These are phyloP conservation scores for Fonsecaea erecta DNA, from an alignment of 2,329 filamentous ascomycete species.

Conservation along the genomic window DNA sequence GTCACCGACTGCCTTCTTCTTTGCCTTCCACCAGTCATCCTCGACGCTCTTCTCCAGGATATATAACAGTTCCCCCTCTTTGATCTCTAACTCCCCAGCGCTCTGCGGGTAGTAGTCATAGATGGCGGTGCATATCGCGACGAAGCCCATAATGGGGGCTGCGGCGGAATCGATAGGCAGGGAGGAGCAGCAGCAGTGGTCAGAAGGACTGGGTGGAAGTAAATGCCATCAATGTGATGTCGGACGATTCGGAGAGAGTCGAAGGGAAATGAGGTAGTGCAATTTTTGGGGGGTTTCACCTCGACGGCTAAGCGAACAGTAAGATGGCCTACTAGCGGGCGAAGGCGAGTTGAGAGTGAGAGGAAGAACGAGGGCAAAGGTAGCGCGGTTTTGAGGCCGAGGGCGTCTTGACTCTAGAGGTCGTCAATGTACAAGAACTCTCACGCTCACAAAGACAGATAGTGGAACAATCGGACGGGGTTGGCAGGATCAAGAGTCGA, in stretches of 20 bases:
- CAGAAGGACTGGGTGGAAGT: conserved; percentile 5
- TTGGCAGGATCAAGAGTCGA: background rate
- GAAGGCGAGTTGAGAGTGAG: background rate
- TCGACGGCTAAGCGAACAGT: conserved; percentile 20
- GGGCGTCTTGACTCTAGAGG: background rate
- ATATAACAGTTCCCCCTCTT: conserved; percentile 86
- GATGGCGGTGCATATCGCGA: conserved; percentile 85
- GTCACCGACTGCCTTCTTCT: conserved; percentile 81
- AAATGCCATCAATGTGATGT: conserved; percentile 28
- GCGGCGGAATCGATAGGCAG: conserved; percentile 10
- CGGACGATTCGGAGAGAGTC: conserved; percentile 1
- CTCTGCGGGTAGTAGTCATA: conserved; percentile 92
- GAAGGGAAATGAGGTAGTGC: conserved; percentile 7
- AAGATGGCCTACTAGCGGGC: conserved; percentile 19
- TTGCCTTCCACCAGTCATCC: conserved; percentile 93
- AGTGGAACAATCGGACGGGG: conserved; percentile 7
- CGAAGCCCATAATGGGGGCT: conserved; percentile 74
- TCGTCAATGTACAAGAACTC: background rate
- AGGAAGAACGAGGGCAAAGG: background rate
- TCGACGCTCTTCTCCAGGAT: conserved; percentile 79
- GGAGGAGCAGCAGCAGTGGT: conserved; percentile 8
- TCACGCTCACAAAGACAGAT: conserved; percentile 6
- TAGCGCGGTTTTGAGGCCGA: conserved; percentile 8
- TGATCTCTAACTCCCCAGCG: conserved; percentile 81
- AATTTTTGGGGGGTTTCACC: conserved; percentile 15